phyloP scores from a whole-genome alignment of 2,329 filamentous ascomycete species.

The Zymoseptoria ardabiliae region DNA sequence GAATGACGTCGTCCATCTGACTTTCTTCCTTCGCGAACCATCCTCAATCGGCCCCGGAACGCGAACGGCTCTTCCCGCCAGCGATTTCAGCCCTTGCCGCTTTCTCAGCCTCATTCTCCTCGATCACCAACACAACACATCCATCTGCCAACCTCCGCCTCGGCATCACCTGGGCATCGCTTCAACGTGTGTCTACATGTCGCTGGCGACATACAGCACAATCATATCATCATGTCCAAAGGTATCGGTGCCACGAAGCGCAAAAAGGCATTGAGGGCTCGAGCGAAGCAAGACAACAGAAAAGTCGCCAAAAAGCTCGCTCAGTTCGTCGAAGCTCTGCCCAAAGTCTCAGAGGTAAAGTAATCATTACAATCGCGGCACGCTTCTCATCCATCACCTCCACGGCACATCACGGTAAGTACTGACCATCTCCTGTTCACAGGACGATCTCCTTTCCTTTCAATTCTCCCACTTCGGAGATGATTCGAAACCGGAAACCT shows the following conservation, averaged over 20 bases:
- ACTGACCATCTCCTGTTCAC: conserved; percentile 20
- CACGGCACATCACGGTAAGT: conserved; percentile 19
- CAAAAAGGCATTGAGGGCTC: conserved; percentile 6
- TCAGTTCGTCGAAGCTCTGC: conserved; percentile 13
- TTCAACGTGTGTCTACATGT: neutral
- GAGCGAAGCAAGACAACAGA: conserved; percentile 4
- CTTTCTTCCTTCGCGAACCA: neutral
- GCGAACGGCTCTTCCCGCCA: too few species aligned
- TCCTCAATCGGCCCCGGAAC: neutral
- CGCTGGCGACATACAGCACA: neutral
- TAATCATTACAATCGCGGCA: neutral
- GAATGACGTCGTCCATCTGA: neutral
- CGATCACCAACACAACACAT: neutral
- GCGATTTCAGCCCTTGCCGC: neutral
- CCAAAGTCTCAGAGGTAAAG: conserved; percentile 27
- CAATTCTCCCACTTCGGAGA: conserved; percentile 38
- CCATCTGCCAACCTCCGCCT: neutral
- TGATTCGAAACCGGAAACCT: conserved; percentile 28
- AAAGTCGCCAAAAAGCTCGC: conserved; percentile 13
- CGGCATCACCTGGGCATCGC: neutral
- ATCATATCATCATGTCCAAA: neutral
- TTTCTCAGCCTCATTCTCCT: neutral
- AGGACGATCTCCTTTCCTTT: conserved; percentile 40
- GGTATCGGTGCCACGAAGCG: neutral
- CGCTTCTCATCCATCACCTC: neutral